Evolutionary conservation across 176 grass and related monocot genomes (phyloP), one percentile per base, ranked within the genome.

Genomic region (Phyllostachys edulis): DNA sequence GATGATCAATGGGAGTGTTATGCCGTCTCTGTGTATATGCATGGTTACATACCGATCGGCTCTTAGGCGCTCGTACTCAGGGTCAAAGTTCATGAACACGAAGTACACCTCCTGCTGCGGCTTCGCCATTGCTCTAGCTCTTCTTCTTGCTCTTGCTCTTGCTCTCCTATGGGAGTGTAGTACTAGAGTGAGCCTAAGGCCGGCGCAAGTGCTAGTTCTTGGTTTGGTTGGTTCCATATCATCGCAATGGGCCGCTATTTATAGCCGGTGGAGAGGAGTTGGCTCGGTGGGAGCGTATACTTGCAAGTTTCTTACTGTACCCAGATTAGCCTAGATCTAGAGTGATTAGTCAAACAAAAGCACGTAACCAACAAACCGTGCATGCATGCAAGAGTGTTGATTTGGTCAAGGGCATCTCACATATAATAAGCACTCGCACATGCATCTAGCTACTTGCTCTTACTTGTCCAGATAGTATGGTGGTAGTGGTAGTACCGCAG

Each of bases 51-150:
- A 98, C 96, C 93, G 83, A 84, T 99, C 85, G 21, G 91, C 90
- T 68, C 84, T 87, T 16, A 92, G 91, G 75, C 88, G 91, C 61
- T 96, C 91, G 34, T 99, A 99, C n/a, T 89, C 85, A 9, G 90
- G 88, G 83, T 99, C 93, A 54, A 94, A 99, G 85, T 99, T 99
- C 96, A 99, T 94, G 96, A 99, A 96, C 50, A 99, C 96, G 85
- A 96, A 99, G 88, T 94, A 99, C 11, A 96, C 93, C 83, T 99
- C 93, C 70, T 89, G 41, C 54, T 90, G 85, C 54, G 77, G 84
- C 63, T 89, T 91, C 73, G 60, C 96, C 96, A 96, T 94, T 67
- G 49, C 46, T 54, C 26, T 26, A 60, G 1, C 18, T 69, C 39
- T 67, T 7, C 71, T 67, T 52, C 14, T 88, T 16, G 2, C 7